Percentiles rank a stretch among this genome's conserved stretches.
phyloP scores from a whole-genome alignment of 2,329 filamentous ascomycete species.

The Pseudogymnoascus destructans region DNA sequence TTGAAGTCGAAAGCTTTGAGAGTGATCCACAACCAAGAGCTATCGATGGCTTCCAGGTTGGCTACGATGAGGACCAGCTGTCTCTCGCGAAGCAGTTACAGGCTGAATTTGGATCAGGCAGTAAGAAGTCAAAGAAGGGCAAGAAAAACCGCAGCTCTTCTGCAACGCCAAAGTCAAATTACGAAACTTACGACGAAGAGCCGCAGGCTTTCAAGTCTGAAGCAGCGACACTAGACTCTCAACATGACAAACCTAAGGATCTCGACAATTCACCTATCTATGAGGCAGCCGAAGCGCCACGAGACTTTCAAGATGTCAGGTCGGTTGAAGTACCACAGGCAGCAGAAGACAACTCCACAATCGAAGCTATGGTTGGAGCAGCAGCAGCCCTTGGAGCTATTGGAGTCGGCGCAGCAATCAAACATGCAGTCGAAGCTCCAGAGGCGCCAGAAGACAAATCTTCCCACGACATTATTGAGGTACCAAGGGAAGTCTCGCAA shows the following conservation, averaged over 20 bases:
- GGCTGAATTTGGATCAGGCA: slow-evolving; percentile 17
- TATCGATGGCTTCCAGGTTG: slow-evolving; percentile 11
- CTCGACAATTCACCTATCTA: neutral
- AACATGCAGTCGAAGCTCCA: neutral
- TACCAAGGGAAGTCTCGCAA: neutral
- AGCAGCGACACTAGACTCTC: neutral
- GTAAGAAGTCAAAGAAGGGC: slow-evolving; percentile 29
- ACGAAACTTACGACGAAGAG: neutral
- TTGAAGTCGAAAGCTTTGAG: neutral
- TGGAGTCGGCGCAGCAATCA: neutral
- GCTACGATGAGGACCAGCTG: slow-evolving; percentile 10
- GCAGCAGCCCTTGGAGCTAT: neutral
- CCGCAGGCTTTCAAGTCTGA: neutral
- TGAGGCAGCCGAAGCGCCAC: neutral
- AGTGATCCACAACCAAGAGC: slow-evolving; percentile 11
- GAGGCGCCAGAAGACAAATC: neutral
- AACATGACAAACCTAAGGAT: neutral
- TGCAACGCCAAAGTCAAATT: neutral
- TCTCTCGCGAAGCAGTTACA: neutral
- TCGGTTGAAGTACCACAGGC: neutral
- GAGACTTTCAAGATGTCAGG: neutral
- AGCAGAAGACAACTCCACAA: neutral
- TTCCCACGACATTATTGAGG: neutral
- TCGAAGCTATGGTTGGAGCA: neutral
- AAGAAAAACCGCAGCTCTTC: slow-evolving; percentile 14